phyloP scores from a whole-genome alignment of 176 grass and related monocot species.

The Juncus effusus region DNA sequence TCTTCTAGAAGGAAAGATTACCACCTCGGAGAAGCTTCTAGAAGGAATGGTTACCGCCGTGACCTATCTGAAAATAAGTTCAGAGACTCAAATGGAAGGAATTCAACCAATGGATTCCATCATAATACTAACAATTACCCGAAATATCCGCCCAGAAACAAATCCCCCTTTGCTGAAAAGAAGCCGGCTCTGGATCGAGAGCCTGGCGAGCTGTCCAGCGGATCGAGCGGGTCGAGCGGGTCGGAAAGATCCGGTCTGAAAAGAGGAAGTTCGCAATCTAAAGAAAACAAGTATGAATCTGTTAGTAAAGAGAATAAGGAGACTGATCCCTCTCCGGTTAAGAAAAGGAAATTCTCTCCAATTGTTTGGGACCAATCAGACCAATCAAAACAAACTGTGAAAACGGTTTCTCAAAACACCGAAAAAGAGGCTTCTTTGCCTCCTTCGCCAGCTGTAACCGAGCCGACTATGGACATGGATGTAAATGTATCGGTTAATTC shows the following conservation, averaged over 20 bases:
- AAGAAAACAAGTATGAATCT: background rate
- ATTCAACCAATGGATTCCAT: conserved; percentile 3
- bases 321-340: conserved; percentile 18
- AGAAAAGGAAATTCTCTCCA: conserved; percentile 67
- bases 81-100: conserved; percentile 24
- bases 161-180: background rate
- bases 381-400: conserved; percentile 14
- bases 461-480: conserved; percentile 16
- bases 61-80: conserved; percentile 14
- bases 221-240: conserved; percentile 37
- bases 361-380: conserved; percentile 43
- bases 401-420: background rate
- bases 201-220: conserved; percentile 52
- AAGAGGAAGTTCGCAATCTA: conserved; percentile 11
- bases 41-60: conserved; percentile 12
- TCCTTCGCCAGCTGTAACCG: conserved; percentile 6
- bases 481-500: background rate
- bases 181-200: conserved; percentile 35
- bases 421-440: background rate
- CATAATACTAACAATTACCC: conserved; percentile 7
- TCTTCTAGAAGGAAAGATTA: conserved; percentile 16
- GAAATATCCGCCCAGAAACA: conserved; percentile 2
- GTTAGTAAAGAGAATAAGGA: conserved; percentile 24
- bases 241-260: conserved; percentile 40
- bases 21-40: background rate